Evolutionary conservation across 2,329 filamentous ascomycete species (phyloP).

Genomic region (Claviceps maximensis): DNA sequence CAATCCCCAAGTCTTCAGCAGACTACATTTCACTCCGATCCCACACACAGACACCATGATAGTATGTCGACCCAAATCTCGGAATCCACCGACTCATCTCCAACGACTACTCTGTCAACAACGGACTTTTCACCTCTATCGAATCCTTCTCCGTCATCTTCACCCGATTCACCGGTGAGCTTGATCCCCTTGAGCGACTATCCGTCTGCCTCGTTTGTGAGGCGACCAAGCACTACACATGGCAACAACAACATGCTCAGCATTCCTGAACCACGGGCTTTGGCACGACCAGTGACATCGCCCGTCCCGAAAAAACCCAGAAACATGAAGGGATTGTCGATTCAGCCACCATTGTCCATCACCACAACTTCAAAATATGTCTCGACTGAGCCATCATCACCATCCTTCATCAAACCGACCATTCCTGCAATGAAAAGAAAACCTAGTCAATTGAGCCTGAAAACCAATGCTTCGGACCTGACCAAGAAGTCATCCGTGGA

Average conservation of each 20-base stretch:
- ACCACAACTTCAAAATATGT: constrained; percentile 34
- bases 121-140: constrained; percentile 84
- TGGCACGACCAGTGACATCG: constrained; percentile 50
- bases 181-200: constrained; percentile 60
- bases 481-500: constrained; percentile 34
- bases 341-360: constrained; percentile 47
- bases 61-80: constrained; percentile 68
- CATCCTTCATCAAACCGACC: constrained; percentile 67
- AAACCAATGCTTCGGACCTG: constrained; percentile 51
- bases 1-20: constrained; percentile 26
- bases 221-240: constrained; percentile 22
- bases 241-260: constrained; percentile 19
- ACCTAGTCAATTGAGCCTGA: constrained; percentile 65
- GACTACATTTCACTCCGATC: constrained; percentile 29
- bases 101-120: constrained; percentile 85
- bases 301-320: constrained; percentile 59
- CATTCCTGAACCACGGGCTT: constrained; percentile 27
- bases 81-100: constrained; percentile 85
- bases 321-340: constrained; percentile 74
- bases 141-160: constrained; percentile 82
- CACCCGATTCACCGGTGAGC: constrained; percentile 76
- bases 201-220: constrained; percentile 44
- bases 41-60: constrained; percentile 56
- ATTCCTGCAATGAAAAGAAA: constrained; percentile 60
- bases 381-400: constrained; percentile 55